These are phyloP conservation scores for Russula brevipes DNA, from an alignment of 768 basidiomycete species.

Conservation along the genomic window DNA sequence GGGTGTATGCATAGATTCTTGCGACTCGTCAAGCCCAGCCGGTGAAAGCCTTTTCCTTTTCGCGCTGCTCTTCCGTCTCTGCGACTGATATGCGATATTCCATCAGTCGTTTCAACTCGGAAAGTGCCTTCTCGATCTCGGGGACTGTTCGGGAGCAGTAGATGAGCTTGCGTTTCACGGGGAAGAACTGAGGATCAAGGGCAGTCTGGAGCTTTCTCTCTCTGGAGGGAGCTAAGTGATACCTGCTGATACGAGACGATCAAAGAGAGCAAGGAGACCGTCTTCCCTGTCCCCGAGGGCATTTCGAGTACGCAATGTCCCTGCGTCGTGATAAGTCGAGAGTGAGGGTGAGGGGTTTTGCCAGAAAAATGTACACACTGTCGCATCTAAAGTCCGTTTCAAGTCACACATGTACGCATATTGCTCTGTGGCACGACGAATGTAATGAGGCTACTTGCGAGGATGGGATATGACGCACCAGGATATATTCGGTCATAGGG, in stretches of 20 bases:
- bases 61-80: slow-evolving; percentile 66
- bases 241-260: slow-evolving; percentile 99
- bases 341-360: neutral
- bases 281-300: slow-evolving; percentile 99
- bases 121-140: slow-evolving; percentile 96
- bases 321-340: slow-evolving; percentile 37
- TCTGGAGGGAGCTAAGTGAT: neutral
- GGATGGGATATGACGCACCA: slow-evolving; percentile 45
- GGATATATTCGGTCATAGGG: slow-evolving; percentile 96
- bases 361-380: slow-evolving; percentile 44
- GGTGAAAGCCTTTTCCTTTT: slow-evolving; percentile 76
- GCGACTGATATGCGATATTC: slow-evolving; percentile 72
- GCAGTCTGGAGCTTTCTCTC: neutral
- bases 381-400: slow-evolving; percentile 92
- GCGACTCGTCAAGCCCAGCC: slow-evolving; percentile 92
- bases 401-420: slow-evolving; percentile 99
- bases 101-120: slow-evolving; percentile 92
- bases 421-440: slow-evolving; percentile 59
- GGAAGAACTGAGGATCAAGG: slow-evolving; percentile 63
- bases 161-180: slow-evolving; percentile 87
- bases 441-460: slow-evolving; percentile 10
- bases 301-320: slow-evolving; percentile 99
- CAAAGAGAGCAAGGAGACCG: slow-evolving; percentile 88
- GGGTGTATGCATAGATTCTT: slow-evolving; percentile 97
- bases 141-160: slow-evolving; percentile 99